A percentile compares a stretch with the other conserved stretches of the same genome.
These are phyloP conservation scores for Plantago ovata DNA, from an alignment of 257 asterid genomes.

Conservation along the genomic window DNA sequence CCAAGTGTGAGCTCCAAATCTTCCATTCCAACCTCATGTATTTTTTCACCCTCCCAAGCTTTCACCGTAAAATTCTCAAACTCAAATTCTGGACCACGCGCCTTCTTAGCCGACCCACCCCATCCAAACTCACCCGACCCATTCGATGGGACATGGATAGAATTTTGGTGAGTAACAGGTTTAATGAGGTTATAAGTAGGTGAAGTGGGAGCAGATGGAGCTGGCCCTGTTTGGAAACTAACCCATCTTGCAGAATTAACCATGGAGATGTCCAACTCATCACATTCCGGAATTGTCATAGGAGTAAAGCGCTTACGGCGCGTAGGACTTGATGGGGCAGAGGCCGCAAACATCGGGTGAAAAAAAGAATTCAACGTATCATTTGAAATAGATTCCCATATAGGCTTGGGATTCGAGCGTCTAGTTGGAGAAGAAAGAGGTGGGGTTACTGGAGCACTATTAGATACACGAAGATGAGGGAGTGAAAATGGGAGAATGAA, in stretches of 20 bases:
- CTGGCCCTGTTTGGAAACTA: conserved; percentile 37
- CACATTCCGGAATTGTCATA: conserved; percentile 76
- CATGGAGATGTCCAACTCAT: conserved; percentile 40
- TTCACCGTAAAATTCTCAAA: conserved; percentile 52
- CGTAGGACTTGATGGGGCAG: conserved; percentile 85
- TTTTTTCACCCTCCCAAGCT: conserved; percentile 83
- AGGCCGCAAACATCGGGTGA: conserved; percentile 58
- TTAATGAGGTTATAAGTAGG: conserved; percentile 66
- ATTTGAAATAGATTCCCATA: conserved; percentile 50
- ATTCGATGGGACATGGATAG: conserved; percentile 21
- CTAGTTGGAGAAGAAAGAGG: conserved; percentile 86
- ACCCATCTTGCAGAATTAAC: conserved; percentile 44
- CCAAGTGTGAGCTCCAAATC: conserved; percentile 82
- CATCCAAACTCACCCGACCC: conserved; percentile 41
- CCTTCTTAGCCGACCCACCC: conserved; percentile 50
- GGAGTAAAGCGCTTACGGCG: conserved; percentile 52
- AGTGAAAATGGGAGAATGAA: conserved; percentile 50
- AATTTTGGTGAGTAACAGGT: conserved; percentile 35
- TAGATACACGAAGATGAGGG: conserved; percentile 68
- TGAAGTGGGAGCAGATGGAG: conserved; percentile 42
- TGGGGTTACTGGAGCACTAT: conserved; percentile 87
- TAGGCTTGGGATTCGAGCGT: conserved; percentile 52
- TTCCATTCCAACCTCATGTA: conserved; percentile 63
- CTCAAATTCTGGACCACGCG: conserved; percentile 68
- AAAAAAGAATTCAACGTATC: conserved; percentile 39